A percentile compares a stretch with the other conserved stretches of the same genome.
phyloP scores from a whole-genome alignment of 1,139 yeast genomes.

The Debaryomycetaceae sp. region DNA sequence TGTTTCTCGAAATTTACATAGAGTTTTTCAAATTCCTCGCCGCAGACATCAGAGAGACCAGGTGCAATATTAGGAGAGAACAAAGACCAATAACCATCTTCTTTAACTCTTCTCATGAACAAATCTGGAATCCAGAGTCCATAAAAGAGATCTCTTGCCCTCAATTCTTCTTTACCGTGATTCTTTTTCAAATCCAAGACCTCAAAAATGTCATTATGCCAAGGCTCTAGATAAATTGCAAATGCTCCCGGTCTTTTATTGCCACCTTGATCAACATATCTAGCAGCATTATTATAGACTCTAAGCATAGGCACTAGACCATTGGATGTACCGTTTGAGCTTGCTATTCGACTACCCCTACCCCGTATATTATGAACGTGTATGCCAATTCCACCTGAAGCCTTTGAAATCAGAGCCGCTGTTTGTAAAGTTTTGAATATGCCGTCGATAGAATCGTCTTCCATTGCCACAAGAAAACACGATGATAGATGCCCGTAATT shows the following conservation, averaged over 20 bases:
- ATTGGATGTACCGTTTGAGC: constrained; percentile 85
- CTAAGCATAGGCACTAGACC: constrained; percentile 89
- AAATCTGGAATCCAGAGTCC: constrained; percentile 92
- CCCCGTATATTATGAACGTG: constrained; percentile 82
- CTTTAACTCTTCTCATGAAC: constrained; percentile 85
- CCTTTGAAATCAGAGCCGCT: constrained; percentile 82
- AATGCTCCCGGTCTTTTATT: constrained; percentile 94
- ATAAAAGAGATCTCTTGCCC: constrained; percentile 86
- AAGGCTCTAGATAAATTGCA: constrained; percentile 84
- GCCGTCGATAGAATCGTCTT: constrained; percentile 88
- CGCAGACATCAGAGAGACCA: constrained; percentile 75
- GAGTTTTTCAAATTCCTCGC: constrained; percentile 72
- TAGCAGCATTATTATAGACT: constrained; percentile 86
- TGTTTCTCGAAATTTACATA: constrained; percentile 71
- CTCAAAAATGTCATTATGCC: constrained; percentile 87
- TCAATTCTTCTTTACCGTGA: constrained; percentile 87
- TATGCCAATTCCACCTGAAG: constrained; percentile 90
- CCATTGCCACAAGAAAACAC: constrained; percentile 85
- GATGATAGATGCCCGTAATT: constrained; percentile 47
- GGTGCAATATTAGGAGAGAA: constrained; percentile 90
- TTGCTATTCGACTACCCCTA: constrained; percentile 83
- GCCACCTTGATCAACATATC: constrained; percentile 94
- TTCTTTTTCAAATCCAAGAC: constrained; percentile 82
- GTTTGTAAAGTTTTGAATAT: constrained; percentile 83
- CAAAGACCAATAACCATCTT: constrained; percentile 75